phyloP scores from a whole-genome alignment of 495 filamentous ascomycete species.

The Aspergillus cristatus region DNA sequence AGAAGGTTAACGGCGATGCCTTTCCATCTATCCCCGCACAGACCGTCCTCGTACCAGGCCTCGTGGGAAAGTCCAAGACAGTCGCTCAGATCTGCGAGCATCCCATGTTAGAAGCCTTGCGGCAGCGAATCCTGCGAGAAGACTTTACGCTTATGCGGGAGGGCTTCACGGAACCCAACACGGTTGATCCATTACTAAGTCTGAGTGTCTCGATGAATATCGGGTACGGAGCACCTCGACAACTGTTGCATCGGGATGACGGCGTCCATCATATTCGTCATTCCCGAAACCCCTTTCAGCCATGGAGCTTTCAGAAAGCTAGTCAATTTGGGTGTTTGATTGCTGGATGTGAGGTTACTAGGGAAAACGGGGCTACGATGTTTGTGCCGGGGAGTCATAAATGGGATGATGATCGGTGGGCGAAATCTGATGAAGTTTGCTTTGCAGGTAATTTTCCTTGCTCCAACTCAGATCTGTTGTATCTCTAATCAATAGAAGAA shows the following conservation, averaged over 20 bases:
- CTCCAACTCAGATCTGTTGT: too few relatives aligned
- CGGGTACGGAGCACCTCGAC: slow-evolving; percentile 15
- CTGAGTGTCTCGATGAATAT: slow-evolving; percentile 17
- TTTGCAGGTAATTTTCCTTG: slow-evolving; percentile 14
- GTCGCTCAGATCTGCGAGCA: slow-evolving; percentile 15
- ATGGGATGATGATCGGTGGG: slow-evolving; percentile 8
- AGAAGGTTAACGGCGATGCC: slow-evolving; percentile 1
- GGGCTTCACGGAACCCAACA: slow-evolving; percentile 7
- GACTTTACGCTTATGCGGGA: slow-evolving; percentile 6
- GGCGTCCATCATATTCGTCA: slow-evolving; percentile 13
- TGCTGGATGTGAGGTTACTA: slow-evolving; percentile 7
- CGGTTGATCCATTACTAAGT: slow-evolving; percentile 16
- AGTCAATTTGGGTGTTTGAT: slow-evolving; percentile 12
- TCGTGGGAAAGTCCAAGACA: slow-evolving; percentile 23
- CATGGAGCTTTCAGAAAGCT: slow-evolving; percentile 5
- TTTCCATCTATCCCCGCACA: slow-evolving; percentile 9
- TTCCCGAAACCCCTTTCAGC: background rate
- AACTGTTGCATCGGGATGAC: slow-evolving; percentile 23
- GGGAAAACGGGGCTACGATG: slow-evolving; percentile 11
- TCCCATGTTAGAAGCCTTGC: slow-evolving; percentile 13
- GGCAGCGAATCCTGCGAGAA: slow-evolving; percentile 4
- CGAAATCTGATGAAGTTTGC: slow-evolving; percentile 10
- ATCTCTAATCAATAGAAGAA: slow-evolving; percentile 3
- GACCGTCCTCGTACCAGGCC: slow-evolving; percentile 13
- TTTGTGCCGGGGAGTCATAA: slow-evolving; percentile 11